A percentile compares a stretch with the other conserved stretches of the same genome.
Evolutionary conservation across 2,329 filamentous ascomycete species (phyloP).

Genomic region (Diplodia mutila): DNA sequence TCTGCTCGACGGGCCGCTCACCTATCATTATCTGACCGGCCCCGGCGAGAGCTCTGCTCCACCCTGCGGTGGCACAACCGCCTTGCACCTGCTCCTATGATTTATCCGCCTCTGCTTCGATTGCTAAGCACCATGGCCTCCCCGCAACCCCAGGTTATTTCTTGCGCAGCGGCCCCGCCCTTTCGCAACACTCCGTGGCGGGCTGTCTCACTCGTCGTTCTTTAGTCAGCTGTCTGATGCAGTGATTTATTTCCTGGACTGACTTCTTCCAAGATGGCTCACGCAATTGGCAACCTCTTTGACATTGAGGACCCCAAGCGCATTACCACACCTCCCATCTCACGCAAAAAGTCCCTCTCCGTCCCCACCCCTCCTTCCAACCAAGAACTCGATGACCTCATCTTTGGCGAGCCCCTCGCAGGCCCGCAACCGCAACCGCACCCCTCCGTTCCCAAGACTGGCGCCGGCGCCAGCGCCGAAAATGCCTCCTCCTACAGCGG

Average conservation of each 20-base stretch:
- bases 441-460: neutral
- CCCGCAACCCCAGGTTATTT: neutral
- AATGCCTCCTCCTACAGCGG: slow-evolving; percentile 18
- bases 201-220: too few species aligned
- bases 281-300: slow-evolving; percentile 7
- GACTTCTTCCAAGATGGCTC: neutral
- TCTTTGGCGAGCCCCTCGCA: neutral
- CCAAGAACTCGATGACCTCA: slow-evolving; percentile 20
- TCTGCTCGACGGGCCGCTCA: too few species aligned
- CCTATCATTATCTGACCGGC: too few species aligned
- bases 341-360: slow-evolving; percentile 6
- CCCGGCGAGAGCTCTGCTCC: too few species aligned
- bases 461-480: neutral
- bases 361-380: neutral
- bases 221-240: neutral
- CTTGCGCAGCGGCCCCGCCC: neutral
- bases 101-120: too few species aligned
- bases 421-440: neutral
- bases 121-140: neutral
- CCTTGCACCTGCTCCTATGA: too few species aligned
- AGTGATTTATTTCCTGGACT: too few species aligned
- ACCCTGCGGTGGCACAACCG: neutral
- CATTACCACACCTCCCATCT: slow-evolving; percentile 3
- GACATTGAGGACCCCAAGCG: slow-evolving; percentile 17
- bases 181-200: too few species aligned